These are phyloP conservation scores for Picochlorum sp. DNA, from an alignment of 139 green algal genomes.

Conservation along the genomic window DNA sequence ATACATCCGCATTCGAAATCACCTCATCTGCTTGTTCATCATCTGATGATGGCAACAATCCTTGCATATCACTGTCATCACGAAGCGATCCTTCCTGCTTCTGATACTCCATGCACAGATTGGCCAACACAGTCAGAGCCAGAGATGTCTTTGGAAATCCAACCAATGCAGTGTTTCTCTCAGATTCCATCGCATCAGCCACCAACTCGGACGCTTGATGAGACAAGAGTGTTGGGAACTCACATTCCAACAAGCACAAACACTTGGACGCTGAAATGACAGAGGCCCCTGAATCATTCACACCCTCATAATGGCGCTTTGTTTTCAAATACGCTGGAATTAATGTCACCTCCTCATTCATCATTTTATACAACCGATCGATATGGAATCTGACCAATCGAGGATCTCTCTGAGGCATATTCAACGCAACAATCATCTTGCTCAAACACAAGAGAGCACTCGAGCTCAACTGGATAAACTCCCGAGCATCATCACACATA, in stretches of 20 bases:
- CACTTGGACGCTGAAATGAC: neutral
- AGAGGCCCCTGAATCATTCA: too few species aligned
- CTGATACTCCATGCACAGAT: constrained; percentile 3
- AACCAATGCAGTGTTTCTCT: neutral
- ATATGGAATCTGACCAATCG: constrained; percentile 11
- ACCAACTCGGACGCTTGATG: neutral
- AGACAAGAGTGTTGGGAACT: constrained; percentile 6
- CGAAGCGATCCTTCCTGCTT: constrained; percentile 4
- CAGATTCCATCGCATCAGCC: neutral
- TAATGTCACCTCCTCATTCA: neutral
- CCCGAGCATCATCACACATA: neutral
- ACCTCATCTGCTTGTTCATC: neutral
- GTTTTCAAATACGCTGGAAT: neutral
- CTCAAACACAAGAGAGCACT: neutral
- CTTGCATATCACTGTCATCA: neutral
- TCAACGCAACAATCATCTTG: constrained; percentile 5
- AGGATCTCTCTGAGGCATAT: constrained; percentile 6
- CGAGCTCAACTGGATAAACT: neutral
- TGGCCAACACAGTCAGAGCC: neutral
- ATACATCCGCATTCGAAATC: neutral
- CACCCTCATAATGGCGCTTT: too few species aligned
- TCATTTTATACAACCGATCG: constrained; percentile 4
- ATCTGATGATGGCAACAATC: neutral
- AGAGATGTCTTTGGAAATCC: constrained; percentile 7
- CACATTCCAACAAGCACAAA: constrained; percentile 4